These are phyloP conservation scores for Umbelopsis ramanniana DNA, from an alignment of 192 early-diverging fungal species.

Conservation along the genomic window DNA sequence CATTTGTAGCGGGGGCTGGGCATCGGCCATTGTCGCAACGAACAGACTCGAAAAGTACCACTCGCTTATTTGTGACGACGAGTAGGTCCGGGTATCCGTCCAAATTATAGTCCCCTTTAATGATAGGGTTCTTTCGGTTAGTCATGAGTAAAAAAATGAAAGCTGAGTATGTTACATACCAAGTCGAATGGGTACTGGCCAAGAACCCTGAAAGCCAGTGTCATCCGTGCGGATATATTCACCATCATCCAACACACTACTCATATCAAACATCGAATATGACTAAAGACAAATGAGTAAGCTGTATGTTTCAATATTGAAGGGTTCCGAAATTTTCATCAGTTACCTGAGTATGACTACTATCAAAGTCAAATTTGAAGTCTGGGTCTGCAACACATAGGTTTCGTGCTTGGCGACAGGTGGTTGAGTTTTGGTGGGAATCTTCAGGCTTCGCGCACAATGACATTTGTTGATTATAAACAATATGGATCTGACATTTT, in stretches of 20 bases:
- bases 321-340: background rate
- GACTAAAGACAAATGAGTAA: slow-evolving; percentile 28
- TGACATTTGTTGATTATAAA: slow-evolving; percentile 84
- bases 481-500: slow-evolving; percentile 70
- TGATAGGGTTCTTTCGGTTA: background rate
- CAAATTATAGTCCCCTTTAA: slow-evolving; percentile 79
- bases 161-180: slow-evolving; percentile 27
- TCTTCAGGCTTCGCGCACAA: slow-evolving; percentile 63
- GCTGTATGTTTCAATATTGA: slow-evolving; percentile 15
- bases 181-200: slow-evolving; percentile 62
- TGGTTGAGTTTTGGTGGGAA: slow-evolving; percentile 27
- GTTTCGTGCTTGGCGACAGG: slow-evolving; percentile 65
- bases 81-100: slow-evolving; percentile 94
- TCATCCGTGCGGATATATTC: slow-evolving; percentile 50
- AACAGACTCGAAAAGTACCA: slow-evolving; percentile 71
- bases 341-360: slow-evolving; percentile 40
- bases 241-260: slow-evolving; percentile 47
- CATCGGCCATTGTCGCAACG: slow-evolving; percentile 59
- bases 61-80: slow-evolving; percentile 56
- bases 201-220: slow-evolving; percentile 51
- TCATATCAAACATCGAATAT: slow-evolving; percentile 50
- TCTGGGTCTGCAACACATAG: slow-evolving; percentile 76
- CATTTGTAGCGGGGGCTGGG: slow-evolving; percentile 41
- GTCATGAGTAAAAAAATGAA: background rate
- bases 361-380: slow-evolving; percentile 69